Evolutionary conservation across 176 grass and related monocot species (phyloP), one percentile per base, ranked within the genome.

Genomic region (Bonia amplexicaulis): DNA sequence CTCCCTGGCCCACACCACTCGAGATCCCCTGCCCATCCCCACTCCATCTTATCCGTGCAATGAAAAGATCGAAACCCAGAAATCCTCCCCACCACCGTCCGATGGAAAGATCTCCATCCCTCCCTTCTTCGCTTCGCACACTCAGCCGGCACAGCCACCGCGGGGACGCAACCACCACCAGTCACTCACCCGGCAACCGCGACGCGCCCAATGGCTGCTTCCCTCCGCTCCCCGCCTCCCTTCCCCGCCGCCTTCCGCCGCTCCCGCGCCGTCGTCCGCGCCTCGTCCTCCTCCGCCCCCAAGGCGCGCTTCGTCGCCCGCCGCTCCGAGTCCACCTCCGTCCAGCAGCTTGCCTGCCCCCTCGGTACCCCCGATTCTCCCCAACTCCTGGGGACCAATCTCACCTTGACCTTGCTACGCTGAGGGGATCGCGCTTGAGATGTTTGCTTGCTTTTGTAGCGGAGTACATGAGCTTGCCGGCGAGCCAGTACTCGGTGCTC

Each of bases 401-500:
- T 71, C 72, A 16, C 71, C 47, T 31, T 49, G 14, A 27, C 41
- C 80, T 77, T 10, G 44, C 58, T 6, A 6, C 5, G 58, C 58
- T 12, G n/a, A 25, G 10, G 60, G 60, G 25, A 63, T 61, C 59
- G 35, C 23, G 66, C 59, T 71, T 71, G 29, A 77, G 12, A 69
- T 49, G 29, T 67, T 10, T 27, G 54, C 37, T 46, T 65, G 33
- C 16, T 64, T 13, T 19, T 71, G 76, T 66, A 98, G 96, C 81
- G 76, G 96, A 99, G 70, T 98, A 98, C 81, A 98, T 95, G 96
- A 93, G 90, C 77, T 80, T 98, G 84, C 96, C 96, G 49, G 93
- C 93, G 12, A 98, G 96, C 85, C 93, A 98, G 59, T 98, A 94
- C 91, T 98, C 96, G 52, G 96, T 98, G 85, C 87, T 98, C 19